Evolutionary conservation across 495 filamentous ascomycete species (phyloP).

Genomic region (Cercophora scortea): DNA sequence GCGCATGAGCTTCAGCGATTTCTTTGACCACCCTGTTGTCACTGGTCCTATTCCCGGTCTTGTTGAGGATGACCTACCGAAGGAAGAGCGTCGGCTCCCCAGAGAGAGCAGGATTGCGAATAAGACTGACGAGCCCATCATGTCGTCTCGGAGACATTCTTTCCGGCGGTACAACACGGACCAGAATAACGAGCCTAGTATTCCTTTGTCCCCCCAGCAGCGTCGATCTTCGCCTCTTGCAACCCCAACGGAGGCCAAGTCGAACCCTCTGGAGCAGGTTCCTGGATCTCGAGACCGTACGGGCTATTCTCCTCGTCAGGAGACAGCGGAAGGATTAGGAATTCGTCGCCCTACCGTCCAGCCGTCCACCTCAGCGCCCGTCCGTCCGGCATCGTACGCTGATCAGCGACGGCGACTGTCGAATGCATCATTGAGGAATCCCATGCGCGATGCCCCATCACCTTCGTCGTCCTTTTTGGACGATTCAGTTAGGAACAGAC

Average conservation of each 20-base stretch:
- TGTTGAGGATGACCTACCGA: conserved; percentile 63
- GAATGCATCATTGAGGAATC: conserved; percentile 23
- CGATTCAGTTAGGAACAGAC: conserved; percentile 5
- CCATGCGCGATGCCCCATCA: conserved; percentile 11
- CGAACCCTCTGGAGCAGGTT: conserved; percentile 18
- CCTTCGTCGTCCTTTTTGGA: conserved; percentile 6
- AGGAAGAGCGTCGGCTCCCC: conserved; percentile 18
- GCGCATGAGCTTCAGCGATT: conserved; percentile 71
- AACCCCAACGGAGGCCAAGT: conserved; percentile 28
- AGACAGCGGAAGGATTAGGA: conserved; percentile 34
- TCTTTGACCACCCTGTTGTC: conserved; percentile 70
- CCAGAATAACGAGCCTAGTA: conserved; percentile 20
- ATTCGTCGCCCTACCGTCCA: conserved; percentile 31
- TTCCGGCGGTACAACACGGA: conserved; percentile 19
- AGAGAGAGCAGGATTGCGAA: conserved; percentile 17
- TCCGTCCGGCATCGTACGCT: conserved; percentile 20
- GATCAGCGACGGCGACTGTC: conserved; percentile 30
- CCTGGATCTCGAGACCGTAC: conserved; percentile 10
- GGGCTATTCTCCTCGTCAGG: conserved; percentile 28
- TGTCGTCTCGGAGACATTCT: conserved; percentile 12
- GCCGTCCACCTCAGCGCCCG: conserved; percentile 33
- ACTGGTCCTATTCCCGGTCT: conserved; percentile 75
- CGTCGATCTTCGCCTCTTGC: conserved; percentile 29
- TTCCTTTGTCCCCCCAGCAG: conserved; percentile 29
- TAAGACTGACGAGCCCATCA: conserved; percentile 20